Conservation (phyloP, 441 rosid species). For the Arabidopsis lyrata region DNA sequence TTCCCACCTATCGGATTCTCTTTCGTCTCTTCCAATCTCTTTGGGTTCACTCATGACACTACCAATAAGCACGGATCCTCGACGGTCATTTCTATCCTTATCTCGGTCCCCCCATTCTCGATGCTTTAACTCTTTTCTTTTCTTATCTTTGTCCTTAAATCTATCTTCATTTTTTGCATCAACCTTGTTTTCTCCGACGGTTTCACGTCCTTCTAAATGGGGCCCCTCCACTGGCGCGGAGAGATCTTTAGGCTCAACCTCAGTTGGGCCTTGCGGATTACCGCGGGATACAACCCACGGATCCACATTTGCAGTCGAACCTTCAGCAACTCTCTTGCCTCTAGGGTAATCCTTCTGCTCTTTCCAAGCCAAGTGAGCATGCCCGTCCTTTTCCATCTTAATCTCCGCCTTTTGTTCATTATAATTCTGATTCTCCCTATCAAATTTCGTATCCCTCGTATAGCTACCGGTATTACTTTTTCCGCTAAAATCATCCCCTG, state of each 20-base stretch:
- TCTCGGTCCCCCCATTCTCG: constrained; percentile 95
- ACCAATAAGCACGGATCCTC: constrained; percentile 63
- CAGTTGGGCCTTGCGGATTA: constrained; percentile 64
- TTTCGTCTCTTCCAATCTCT: constrained; percentile 80
- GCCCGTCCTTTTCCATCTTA: constrained; percentile 76
- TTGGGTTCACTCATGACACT: constrained; percentile 65
- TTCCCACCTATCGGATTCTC: constrained; percentile 88
- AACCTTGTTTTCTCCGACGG: constrained; percentile 85
- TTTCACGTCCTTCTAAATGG: constrained; percentile 70
- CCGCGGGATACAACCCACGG: constrained; percentile 69
- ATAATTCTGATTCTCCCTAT: constrained; percentile 56
- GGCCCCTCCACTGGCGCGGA: constrained; percentile 64
- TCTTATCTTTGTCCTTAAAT: constrained; percentile 90
- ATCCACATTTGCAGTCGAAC: constrained; percentile 62
- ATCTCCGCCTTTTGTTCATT: constrained; percentile 66
- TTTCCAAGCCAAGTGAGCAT: constrained; percentile 80
- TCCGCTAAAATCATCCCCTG: constrained; percentile 62
- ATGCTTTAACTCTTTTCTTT: constrained; percentile 82
- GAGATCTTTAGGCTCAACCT: constrained; percentile 69
- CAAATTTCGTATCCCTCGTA: constrained; percentile 47
- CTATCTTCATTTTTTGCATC: constrained; percentile 84
- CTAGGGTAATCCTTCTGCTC: constrained; percentile 86
- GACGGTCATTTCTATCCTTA: constrained; percentile 86
- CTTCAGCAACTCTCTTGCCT: constrained; percentile 80
- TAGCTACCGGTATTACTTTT: constrained; percentile 30